Percentiles rank a stretch among this genome's conserved stretches.
Conservation (phyloP, 2,329 filamentous ascomycete species). For the Phialemoniopsis sp. region DNA sequence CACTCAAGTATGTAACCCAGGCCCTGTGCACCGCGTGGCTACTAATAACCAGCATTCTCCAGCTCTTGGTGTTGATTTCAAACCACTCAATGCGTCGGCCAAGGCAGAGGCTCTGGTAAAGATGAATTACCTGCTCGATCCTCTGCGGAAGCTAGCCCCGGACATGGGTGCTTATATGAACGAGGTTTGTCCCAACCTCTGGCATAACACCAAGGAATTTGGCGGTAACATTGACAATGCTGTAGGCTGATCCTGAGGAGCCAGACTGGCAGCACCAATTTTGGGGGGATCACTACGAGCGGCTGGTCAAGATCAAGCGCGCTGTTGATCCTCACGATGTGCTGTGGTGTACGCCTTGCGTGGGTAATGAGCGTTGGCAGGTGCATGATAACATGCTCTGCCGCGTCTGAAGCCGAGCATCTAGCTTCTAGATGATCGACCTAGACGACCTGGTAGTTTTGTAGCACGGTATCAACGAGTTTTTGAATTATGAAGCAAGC, state of each 20-base stretch:
- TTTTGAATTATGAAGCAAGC: too few relatives aligned
- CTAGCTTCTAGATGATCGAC: too few relatives aligned
- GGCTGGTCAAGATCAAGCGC: constrained; percentile 1
- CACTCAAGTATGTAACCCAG: constrained; percentile 11
- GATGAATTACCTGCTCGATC: constrained; percentile 5
- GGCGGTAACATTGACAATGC: too few relatives aligned
- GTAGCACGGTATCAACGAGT: too few relatives aligned
- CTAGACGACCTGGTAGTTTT: too few relatives aligned
- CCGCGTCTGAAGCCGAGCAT: too few relatives aligned
- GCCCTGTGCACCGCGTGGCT: not conserved
- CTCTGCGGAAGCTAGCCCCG: constrained; percentile 20
- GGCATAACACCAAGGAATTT: too few relatives aligned
- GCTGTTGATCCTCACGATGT: not conserved
- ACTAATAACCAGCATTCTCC: not conserved
- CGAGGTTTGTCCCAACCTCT: constrained; percentile 1
- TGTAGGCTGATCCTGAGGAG: constrained; percentile 2
- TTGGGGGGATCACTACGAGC: constrained; percentile 1
- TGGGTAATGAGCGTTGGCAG: constrained; percentile 3
- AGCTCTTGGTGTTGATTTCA: constrained; percentile 9
- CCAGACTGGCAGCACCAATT: constrained; percentile 2
- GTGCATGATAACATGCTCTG: constrained; percentile 1
- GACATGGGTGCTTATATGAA: constrained; percentile 11
- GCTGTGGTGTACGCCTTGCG: constrained; percentile 3
- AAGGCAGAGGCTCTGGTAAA: constrained; percentile 4
- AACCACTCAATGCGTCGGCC: constrained; percentile 9